Evolutionary conservation across 2,329 filamentous ascomycete genomes (phyloP).

Genomic region (Stachybotrys echinatus): DNA sequence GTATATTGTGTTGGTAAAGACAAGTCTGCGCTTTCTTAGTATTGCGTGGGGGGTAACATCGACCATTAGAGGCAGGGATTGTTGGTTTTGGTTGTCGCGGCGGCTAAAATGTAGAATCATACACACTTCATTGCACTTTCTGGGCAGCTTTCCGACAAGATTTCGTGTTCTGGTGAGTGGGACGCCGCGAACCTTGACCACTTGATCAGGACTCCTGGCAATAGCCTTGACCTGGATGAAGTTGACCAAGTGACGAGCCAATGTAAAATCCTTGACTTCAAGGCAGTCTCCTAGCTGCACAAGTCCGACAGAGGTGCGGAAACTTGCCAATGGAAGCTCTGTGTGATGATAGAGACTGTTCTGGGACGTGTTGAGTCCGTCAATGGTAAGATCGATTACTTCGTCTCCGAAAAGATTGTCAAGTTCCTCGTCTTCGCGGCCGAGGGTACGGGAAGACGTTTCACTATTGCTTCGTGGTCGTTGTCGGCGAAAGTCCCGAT

Average conservation of each 20-base stretch:
- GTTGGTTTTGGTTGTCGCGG: constrained; percentile 21
- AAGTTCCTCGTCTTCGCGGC: not conserved
- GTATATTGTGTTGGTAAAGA: constrained; percentile 50
- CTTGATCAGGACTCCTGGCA: constrained; percentile 18
- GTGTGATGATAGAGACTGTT: constrained; percentile 10
- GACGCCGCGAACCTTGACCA: constrained; percentile 21
- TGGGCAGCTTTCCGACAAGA: constrained; percentile 28
- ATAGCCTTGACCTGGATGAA: constrained; percentile 39
- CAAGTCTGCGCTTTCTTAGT: constrained; percentile 33
- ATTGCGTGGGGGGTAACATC: constrained; percentile 36
- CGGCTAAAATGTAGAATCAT: constrained; percentile 31
- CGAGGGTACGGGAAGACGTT: constrained; percentile 15
- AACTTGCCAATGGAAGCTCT: constrained; percentile 15
- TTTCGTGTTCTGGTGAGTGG: constrained; percentile 29
- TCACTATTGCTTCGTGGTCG: not conserved
- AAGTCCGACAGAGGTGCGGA: constrained; percentile 4
- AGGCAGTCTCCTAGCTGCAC: constrained; percentile 20
- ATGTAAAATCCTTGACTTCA: constrained; percentile 14
- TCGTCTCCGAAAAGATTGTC: constrained; percentile 12
- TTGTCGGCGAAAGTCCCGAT: no score
- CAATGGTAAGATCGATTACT: constrained; percentile 28
- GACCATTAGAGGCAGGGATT: constrained; percentile 23
- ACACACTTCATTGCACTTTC: constrained; percentile 37
- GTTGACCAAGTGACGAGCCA: constrained; percentile 19
- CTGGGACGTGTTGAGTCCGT: constrained; percentile 10